These are phyloP conservation scores for Salix dunnii DNA, from an alignment of 345 rosid genomes.

Conservation along the genomic window DNA sequence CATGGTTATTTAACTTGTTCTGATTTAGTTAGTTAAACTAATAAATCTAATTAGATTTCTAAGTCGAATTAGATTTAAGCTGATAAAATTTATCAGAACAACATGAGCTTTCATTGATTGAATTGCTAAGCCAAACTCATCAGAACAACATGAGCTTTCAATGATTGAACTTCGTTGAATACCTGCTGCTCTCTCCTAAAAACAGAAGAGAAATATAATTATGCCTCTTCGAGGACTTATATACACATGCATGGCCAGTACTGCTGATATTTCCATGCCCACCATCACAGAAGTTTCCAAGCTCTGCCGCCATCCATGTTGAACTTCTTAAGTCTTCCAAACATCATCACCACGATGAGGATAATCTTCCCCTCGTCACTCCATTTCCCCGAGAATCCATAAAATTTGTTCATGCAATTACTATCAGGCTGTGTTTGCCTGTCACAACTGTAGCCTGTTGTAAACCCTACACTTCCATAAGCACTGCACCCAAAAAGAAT, in stretches of 20 bases:
- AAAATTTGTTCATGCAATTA: conserved; percentile 26
- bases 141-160: no score
- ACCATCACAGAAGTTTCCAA: conserved; percentile 27
- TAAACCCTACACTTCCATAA: conserved; percentile 44
- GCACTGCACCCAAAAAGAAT: conserved; percentile 21
- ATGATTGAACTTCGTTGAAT: no score
- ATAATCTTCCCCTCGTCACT: conserved; percentile 38
- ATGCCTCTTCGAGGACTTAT: neutral
- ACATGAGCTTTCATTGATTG: no score
- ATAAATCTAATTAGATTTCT: no score
- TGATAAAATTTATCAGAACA: no score
- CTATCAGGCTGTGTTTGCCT: conserved; percentile 18
- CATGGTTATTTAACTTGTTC: no score
- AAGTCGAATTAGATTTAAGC: no score
- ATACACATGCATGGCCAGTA: neutral
- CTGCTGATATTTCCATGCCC: no score
- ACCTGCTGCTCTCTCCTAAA: no score
- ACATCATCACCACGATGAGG: conserved; percentile 35
- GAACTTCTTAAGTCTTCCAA: conserved; percentile 46
- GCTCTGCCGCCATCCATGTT: conserved; percentile 38
- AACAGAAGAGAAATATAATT: no score
- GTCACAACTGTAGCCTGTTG: conserved; percentile 38
- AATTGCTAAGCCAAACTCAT: no score
- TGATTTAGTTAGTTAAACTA: no score
- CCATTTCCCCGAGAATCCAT: conserved; percentile 41